Conservation (phyloP, 805 yeast genomes). For the Candida argentea region DNA sequence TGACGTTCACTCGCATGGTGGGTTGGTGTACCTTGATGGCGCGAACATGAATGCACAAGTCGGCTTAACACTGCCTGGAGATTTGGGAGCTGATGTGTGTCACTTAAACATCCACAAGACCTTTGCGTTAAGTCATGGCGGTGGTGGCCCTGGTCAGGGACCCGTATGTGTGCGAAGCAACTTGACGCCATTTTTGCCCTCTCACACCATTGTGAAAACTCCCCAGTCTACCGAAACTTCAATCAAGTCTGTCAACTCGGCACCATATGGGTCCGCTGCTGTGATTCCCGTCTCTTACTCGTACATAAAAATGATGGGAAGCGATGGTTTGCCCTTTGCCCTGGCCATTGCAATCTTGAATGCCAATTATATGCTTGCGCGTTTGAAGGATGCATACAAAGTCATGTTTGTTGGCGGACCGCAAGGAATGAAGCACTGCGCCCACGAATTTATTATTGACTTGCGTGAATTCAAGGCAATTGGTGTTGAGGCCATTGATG, state of each 20-base stretch:
- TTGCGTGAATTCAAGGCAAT: slow-evolving; percentile 69
- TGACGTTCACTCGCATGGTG: slow-evolving; percentile 78
- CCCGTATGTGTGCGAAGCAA: slow-evolving; percentile 90
- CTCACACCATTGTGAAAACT: slow-evolving; percentile 52
- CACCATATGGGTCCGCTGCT: slow-evolving; percentile 93
- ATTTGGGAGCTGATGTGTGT: slow-evolving; percentile 96
- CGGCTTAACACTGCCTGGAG: slow-evolving; percentile 95
- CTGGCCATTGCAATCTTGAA: slow-evolving; percentile 86
- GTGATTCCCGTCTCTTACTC: slow-evolving; percentile 91
- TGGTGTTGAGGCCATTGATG: slow-evolving; percentile 90
- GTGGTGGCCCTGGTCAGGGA: slow-evolving; percentile 99
- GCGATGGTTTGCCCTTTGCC: slow-evolving; percentile 71
- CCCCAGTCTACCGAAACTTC: slow-evolving; percentile 38
- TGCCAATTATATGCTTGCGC: slow-evolving; percentile 90
- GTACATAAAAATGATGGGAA: slow-evolving; percentile 91
- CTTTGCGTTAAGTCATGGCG: slow-evolving; percentile 96
- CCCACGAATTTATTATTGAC: slow-evolving; percentile 93
- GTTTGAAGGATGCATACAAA: slow-evolving; percentile 59
- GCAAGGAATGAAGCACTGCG: slow-evolving; percentile 64
- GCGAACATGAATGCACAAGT: slow-evolving; percentile 99
- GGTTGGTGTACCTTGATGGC: slow-evolving; percentile 95
- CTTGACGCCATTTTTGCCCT: slow-evolving; percentile 72
- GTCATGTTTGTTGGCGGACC: slow-evolving; percentile 62
- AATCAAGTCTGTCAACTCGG: slow-evolving; percentile 76
- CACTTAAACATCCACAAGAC: slow-evolving; percentile 96